Percentiles rank a stretch among this genome's conserved stretches.
Evolutionary conservation across 192 early-diverging fungal species (phyloP).

Genomic region (Dissophora globulifera): DNA sequence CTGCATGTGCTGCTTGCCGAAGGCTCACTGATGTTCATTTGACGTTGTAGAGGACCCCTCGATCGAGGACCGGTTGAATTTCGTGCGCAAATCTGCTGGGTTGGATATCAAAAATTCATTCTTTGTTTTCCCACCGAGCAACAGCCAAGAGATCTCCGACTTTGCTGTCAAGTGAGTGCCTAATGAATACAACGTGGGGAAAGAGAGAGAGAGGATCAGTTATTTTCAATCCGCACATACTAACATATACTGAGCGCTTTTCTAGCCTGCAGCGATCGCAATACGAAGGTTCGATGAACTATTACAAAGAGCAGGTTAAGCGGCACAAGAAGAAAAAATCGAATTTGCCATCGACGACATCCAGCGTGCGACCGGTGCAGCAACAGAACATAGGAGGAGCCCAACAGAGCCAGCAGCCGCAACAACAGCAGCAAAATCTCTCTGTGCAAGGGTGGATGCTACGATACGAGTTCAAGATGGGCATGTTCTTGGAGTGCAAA

Average conservation of each 20-base stretch:
- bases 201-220: too few relatives aligned
- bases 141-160: conserved; percentile 61
- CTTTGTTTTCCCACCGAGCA: conserved; percentile 68
- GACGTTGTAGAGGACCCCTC: conserved; percentile 64
- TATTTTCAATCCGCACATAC: too few relatives aligned
- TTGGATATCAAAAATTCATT: conserved; percentile 76
- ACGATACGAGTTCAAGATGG: conserved; percentile 85
- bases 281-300: conserved; percentile 73
- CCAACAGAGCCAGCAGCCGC: conserved; percentile 13
- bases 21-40: not conserved
- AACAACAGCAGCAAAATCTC: conserved; percentile 49
- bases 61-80: conserved; percentile 75
- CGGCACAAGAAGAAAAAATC: conserved; percentile 76
- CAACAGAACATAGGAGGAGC: conserved; percentile 23
- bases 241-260: too few relatives aligned
- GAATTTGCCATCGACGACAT: conserved; percentile 62
- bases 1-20: too few relatives aligned
- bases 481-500: conserved; percentile 68
- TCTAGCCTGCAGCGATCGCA: conserved; percentile 76
- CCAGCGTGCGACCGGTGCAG: conserved; percentile 29
- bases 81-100: conserved; percentile 73
- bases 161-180: conserved; percentile 70
- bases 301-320: conserved; percentile 84
- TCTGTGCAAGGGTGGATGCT: conserved; percentile 77
- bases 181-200: not conserved